phyloP scores from a whole-genome alignment of 805 yeast genomes.

The Metschnikowia rubicola region DNA sequence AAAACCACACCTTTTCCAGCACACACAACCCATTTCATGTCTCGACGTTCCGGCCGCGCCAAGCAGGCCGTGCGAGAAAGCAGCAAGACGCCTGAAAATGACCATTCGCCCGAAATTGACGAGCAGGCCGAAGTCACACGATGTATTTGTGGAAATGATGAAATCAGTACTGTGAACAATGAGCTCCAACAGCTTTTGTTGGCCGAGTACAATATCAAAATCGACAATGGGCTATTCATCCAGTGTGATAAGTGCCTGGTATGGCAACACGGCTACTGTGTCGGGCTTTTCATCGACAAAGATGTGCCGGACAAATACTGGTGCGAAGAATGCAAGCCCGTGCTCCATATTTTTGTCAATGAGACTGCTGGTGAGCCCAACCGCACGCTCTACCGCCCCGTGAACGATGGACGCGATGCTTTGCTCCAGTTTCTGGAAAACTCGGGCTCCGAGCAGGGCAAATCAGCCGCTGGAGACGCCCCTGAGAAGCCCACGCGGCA shows the following conservation, averaged over 20 bases:
- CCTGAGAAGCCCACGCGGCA: constrained; percentile 7
- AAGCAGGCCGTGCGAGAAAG: constrained; percentile 6
- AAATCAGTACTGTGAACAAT: constrained; percentile 27
- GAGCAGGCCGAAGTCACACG: constrained; percentile 43
- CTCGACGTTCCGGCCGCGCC: constrained; percentile 18
- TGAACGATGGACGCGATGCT: constrained; percentile 40
- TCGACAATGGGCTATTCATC: constrained; percentile 63
- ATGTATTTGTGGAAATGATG: constrained; percentile 42
- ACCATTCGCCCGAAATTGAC: constrained; percentile 20
- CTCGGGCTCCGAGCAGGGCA: constrained; percentile 1
- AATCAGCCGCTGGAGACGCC: constrained; percentile 2
- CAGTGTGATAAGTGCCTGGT: constrained; percentile 89
- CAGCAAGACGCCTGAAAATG: constrained; percentile 8
- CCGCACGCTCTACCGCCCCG: constrained; percentile 40
- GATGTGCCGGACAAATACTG: constrained; percentile 90
- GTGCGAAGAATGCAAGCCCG: constrained; percentile 91
- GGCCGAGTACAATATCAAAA: constrained; percentile 34
- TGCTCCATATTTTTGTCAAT: constrained; percentile 57
- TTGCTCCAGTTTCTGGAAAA: constrained; percentile 2
- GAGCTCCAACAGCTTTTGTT: constrained; percentile 24
- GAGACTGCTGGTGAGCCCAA: constrained; percentile 21
- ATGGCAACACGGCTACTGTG: constrained; percentile 98
- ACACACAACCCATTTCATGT: constrained; percentile 6
- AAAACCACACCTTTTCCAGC: not conserved
- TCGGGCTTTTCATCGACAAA: constrained; percentile 70